Percentiles rank a stretch among this genome's conserved stretches.
These are phyloP conservation scores for Centaurea solstitialis DNA, from an alignment of 129 eudicot species.

Conservation along the genomic window DNA sequence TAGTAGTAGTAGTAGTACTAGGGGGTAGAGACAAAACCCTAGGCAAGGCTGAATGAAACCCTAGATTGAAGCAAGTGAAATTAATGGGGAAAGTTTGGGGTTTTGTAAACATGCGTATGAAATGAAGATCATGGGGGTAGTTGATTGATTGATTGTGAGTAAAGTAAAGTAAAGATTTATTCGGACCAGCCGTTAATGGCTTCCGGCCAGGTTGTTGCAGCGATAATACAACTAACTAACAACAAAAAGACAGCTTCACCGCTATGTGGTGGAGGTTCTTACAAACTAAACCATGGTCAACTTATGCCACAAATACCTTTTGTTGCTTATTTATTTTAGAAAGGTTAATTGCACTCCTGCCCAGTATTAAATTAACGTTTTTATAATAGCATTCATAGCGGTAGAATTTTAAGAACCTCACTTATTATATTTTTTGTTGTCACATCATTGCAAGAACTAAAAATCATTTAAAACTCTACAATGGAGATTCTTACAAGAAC, in stretches of 20 bases:
- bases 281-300: neutral
- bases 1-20: too few relatives aligned
- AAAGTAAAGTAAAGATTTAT: constrained; percentile 26
- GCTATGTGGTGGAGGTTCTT: constrained; percentile 27
- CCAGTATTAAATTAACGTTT: too few relatives aligned
- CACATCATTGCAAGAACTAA: too few relatives aligned
- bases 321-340: too few relatives aligned
- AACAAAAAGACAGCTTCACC: neutral
- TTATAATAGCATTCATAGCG: too few relatives aligned
- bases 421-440: too few relatives aligned
- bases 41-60: constrained; percentile 15
- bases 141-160: constrained; percentile 24
- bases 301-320: neutral
- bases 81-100: constrained; percentile 26
- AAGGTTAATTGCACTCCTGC: too few relatives aligned
- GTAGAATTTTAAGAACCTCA: too few relatives aligned
- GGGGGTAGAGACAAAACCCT: neutral
- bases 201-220: constrained; percentile 7
- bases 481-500: too few relatives aligned
- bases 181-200: neutral
- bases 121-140: constrained; percentile 22
- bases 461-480: too few relatives aligned
- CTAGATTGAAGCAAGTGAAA: constrained; percentile 37
- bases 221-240: neutral
- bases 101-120: constrained; percentile 37